phyloP scores from a whole-genome alignment of 2,329 filamentous ascomycete genomes.

The Colletotrichum eremochloae region DNA sequence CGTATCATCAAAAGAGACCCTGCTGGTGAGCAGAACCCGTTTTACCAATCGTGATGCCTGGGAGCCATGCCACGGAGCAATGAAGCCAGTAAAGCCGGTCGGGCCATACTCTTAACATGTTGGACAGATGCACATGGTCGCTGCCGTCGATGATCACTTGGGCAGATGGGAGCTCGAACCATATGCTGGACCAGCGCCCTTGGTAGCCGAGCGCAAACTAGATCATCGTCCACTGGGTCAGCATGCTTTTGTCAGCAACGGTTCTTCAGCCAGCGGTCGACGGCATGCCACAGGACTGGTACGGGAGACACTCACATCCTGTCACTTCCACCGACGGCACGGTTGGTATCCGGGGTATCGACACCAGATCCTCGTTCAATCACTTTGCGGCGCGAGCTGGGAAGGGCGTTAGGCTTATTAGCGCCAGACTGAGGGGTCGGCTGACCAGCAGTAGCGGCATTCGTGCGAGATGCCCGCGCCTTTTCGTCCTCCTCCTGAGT shows the following conservation, averaged over 20 bases:
- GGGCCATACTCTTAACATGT: slow-evolving; percentile 44
- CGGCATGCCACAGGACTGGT: slow-evolving; percentile 63
- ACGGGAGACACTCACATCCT: slow-evolving; percentile 97
- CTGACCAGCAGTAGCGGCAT: slow-evolving; percentile 73
- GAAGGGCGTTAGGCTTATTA: slow-evolving; percentile 79
- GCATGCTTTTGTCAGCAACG: slow-evolving; percentile 79
- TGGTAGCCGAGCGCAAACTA: slow-evolving; percentile 88
- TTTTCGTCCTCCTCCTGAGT: slow-evolving; percentile 81
- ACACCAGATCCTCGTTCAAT: slow-evolving; percentile 75
- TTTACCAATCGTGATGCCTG: slow-evolving; percentile 40
- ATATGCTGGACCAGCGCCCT: slow-evolving; percentile 69
- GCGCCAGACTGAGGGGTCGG: slow-evolving; percentile 70
- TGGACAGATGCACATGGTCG: slow-evolving; percentile 43
- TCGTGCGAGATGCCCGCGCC: slow-evolving; percentile 75
- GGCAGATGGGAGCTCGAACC: slow-evolving; percentile 58
- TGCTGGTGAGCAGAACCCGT: slow-evolving; percentile 40
- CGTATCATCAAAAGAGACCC: slow-evolving; percentile 39
- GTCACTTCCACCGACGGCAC: slow-evolving; percentile 84
- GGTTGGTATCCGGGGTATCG: slow-evolving; percentile 79
- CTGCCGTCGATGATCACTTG: slow-evolving; percentile 55
- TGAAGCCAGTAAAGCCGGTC: slow-evolving; percentile 33
- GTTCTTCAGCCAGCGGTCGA: slow-evolving; percentile 79
- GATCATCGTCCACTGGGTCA: slow-evolving; percentile 85
- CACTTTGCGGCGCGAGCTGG: slow-evolving; percentile 86
- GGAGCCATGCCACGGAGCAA: slow-evolving; percentile 38